Conservation (phyloP, 331 rosid genomes). For the Phaseolus coccineus region DNA sequence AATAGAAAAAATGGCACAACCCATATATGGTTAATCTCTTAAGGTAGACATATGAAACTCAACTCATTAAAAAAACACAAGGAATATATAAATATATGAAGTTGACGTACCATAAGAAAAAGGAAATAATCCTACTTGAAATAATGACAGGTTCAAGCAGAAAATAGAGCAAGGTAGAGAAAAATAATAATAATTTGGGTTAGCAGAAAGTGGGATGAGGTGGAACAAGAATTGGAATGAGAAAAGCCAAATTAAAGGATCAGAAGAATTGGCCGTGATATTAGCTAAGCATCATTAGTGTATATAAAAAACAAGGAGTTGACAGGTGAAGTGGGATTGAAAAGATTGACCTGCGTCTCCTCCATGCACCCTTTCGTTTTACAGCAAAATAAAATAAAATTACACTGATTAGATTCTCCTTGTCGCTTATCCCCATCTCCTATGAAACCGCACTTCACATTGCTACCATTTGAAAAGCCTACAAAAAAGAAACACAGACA, state of each 20-base stretch:
- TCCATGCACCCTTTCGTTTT: conserved; percentile 39
- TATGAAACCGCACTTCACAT: conserved; percentile 57
- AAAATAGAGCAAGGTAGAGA: conserved; percentile 8
- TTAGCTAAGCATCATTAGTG: conserved; percentile 52
- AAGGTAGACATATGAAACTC: neutral
- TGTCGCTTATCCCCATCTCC: conserved; percentile 52
- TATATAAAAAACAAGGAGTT: conserved; percentile 52
- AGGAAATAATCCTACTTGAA: neutral
- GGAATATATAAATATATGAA: no score
- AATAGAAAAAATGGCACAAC: conserved; percentile 19
- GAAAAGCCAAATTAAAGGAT: conserved; percentile 41
- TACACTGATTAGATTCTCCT: conserved; percentile 59
- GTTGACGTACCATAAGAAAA: conserved; percentile 21
- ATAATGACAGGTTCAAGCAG: conserved; percentile 9
- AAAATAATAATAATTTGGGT: conserved; percentile 20
- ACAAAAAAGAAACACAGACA: conserved; percentile 36
- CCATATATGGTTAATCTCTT: neutral
- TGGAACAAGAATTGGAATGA: conserved; percentile 56
- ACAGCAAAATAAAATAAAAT: conserved; percentile 41
- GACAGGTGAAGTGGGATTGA: conserved; percentile 57
- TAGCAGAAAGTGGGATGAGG: conserved; percentile 53
- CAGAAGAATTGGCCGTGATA: conserved; percentile 49
- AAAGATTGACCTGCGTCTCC: conserved; percentile 73
- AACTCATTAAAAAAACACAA: no score
- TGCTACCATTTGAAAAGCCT: conserved; percentile 54